Evolutionary conservation across 129 eudicot species (phyloP), one percentile per base, ranked within the genome.

Genomic region (Artemisia annua): DNA sequence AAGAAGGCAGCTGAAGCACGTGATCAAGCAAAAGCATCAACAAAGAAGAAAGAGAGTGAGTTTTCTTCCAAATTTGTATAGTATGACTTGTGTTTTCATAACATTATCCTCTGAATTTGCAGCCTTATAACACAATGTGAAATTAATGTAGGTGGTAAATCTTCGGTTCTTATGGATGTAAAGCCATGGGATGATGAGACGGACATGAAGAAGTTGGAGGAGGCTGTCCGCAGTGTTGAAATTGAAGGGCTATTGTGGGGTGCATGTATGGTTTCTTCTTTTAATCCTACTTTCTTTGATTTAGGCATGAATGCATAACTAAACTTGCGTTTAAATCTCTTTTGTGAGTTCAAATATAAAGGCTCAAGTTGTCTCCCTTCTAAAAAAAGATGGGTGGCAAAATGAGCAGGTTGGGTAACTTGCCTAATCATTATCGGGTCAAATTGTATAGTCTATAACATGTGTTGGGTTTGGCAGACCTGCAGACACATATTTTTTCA

Each of bases 31-130:
- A 81, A 95, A 78, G 85, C 96, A 71, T 66, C 97, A 49, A 24
- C 94, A 51, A 95, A 95, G 79, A 90, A 90, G 97, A 95, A 95
- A 86, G 97, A 90, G 63, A 91, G 99, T 91, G 74, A 81, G 99
- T 70, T 63, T 30, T 39, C 44, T 4, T 32, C 73, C 24, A 20
- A 12, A 48, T 50, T 18, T 14, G 43, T n/a, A 44, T 43, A 5
- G n/a, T 44, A 52, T 51, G 16, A 39, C 30, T 11, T 46, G 0
- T 28, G 52, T 63, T 0, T 71, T 53, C 12, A 1, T n/a, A 49
- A 30, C 5, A 0, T 12, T 69, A 7, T 69, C 16, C 49, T 39
- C 63, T 39, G 7, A 43, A 70, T 51, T 63, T 56, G 67, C 44
- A 12, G 69, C 18, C 46, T 18, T 28, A 15, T 64, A 55, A 63